Evolutionary conservation across 306 rosid genomes (phyloP).

Genomic region (Cucumis hystrix): DNA sequence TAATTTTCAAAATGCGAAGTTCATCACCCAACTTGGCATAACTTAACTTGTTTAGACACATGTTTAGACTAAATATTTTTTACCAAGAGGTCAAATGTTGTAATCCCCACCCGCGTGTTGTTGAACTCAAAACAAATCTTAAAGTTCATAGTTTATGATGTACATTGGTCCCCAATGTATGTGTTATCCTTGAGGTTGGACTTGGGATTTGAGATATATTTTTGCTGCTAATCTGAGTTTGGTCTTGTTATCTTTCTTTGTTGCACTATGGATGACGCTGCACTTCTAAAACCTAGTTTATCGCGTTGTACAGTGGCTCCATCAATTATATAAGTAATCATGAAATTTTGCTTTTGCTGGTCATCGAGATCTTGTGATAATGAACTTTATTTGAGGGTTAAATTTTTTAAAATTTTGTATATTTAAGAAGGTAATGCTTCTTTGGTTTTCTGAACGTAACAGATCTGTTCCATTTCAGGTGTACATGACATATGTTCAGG

Average conservation of each 20-base stretch:
- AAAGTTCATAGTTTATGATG: too few relatives aligned
- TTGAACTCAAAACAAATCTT: too few relatives aligned
- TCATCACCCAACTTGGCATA: too few relatives aligned
- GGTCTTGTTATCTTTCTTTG: background rate
- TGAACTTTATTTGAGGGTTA: background rate
- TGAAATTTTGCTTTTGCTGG: background rate
- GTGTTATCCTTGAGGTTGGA: background rate
- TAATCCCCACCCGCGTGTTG: too few relatives aligned
- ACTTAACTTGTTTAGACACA: too few relatives aligned
- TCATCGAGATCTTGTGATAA: background rate
- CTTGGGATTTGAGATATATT: background rate
- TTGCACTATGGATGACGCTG: background rate
- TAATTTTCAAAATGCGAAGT: background rate
- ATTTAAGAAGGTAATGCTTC: background rate
- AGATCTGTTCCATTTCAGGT: constrained; percentile 35
- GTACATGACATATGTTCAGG: constrained; percentile 95
- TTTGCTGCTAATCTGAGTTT: background rate
- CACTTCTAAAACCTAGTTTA: background rate
- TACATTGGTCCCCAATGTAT: background rate
- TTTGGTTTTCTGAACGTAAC: constrained; percentile 9
- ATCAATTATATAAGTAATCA: background rate
- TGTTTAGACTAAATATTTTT: too few relatives aligned
- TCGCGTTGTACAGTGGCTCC: background rate
- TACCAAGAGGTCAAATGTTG: too few relatives aligned
- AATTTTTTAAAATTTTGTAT: background rate